A percentile compares a stretch with the other conserved stretches of the same genome.
Evolutionary conservation across 345 rosid species (phyloP).

Genomic region (Gossypium turneri): DNA sequence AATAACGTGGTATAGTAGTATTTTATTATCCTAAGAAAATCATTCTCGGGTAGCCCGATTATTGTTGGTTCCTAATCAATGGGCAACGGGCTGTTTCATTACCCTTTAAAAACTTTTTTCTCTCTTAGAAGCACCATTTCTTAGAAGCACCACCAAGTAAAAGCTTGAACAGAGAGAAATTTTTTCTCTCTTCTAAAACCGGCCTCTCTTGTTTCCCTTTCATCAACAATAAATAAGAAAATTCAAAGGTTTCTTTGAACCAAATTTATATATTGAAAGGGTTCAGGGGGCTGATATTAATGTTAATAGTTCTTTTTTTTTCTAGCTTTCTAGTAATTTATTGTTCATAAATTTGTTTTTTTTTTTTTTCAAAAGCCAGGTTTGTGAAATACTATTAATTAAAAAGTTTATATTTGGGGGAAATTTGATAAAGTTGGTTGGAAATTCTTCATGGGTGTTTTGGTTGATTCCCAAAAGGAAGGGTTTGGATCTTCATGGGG

Average conservation of each 20-base stretch:
- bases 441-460: constrained; percentile 41
- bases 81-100: neutral
- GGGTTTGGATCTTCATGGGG: constrained; percentile 47
- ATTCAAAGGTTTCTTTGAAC: neutral
- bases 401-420: neutral
- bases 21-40: neutral
- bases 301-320: neutral
- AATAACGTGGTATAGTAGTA: neutral
- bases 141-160: neutral
- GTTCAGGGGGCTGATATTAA: constrained; percentile 1
- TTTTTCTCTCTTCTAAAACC: constrained; percentile 5
- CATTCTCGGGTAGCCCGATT: neutral
- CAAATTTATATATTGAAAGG: neutral
- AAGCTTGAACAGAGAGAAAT: neutral
- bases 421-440: neutral
- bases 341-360: neutral
- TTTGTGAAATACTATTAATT: neutral
- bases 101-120: no score
- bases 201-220: neutral
- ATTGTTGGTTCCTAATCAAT: neutral
- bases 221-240: no score
- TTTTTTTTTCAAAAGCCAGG: neutral
- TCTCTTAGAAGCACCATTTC: no score
- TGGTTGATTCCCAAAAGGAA: constrained; percentile 40
- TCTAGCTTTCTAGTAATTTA: neutral